A percentile compares a stretch with the other conserved stretches of the same genome.
These are phyloP conservation scores for Cladophialophora chaetospira DNA, from an alignment of 2,329 filamentous ascomycete species.

Conservation along the genomic window DNA sequence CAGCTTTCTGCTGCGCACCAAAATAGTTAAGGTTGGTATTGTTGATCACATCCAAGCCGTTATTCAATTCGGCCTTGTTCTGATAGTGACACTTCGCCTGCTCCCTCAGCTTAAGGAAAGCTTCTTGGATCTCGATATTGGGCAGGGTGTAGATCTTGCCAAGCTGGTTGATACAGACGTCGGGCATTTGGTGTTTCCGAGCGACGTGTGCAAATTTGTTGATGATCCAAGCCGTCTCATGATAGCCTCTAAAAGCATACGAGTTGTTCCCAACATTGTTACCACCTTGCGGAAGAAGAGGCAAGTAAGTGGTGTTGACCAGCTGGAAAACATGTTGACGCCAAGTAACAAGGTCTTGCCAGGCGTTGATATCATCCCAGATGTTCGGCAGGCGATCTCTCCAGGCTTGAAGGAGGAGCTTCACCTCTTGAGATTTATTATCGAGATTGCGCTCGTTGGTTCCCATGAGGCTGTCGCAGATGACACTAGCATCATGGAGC, in stretches of 20 bases:
- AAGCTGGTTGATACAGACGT: slow-evolving; percentile 95
- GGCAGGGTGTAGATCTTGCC: slow-evolving; percentile 97
- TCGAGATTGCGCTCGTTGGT: slow-evolving; percentile 87
- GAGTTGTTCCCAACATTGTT: slow-evolving; percentile 86
- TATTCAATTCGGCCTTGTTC: slow-evolving; percentile 87
- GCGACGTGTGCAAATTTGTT: slow-evolving; percentile 98
- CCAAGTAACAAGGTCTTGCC: slow-evolving; percentile 99
- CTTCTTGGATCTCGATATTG: slow-evolving; percentile 99
- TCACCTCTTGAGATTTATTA: slow-evolving; percentile 91
- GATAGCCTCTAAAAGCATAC: slow-evolving; percentile 94
- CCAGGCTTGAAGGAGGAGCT: slow-evolving; percentile 91
- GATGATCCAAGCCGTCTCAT: slow-evolving; percentile 99
- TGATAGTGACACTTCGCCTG: slow-evolving; percentile 99
- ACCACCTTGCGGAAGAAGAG: slow-evolving; percentile 71
- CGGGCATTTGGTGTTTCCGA: slow-evolving; percentile 91
- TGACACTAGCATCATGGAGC: slow-evolving; percentile 94
- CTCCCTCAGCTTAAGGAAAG: slow-evolving; percentile 96
- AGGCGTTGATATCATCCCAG: slow-evolving; percentile 99
- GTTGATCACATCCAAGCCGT: slow-evolving; percentile 95
- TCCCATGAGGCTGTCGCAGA: slow-evolving; percentile 83
- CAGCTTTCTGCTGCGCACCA: slow-evolving; percentile 90
- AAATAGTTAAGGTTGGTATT: slow-evolving; percentile 99
- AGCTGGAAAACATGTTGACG: slow-evolving; percentile 97
- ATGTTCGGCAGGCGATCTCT: slow-evolving; percentile 93
- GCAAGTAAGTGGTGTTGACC: slow-evolving; percentile 92